Percentiles rank a stretch among this genome's conserved stretches.
These are phyloP conservation scores for Fragaria ananassa DNA, from an alignment of 306 rosid species.

Conservation along the genomic window DNA sequence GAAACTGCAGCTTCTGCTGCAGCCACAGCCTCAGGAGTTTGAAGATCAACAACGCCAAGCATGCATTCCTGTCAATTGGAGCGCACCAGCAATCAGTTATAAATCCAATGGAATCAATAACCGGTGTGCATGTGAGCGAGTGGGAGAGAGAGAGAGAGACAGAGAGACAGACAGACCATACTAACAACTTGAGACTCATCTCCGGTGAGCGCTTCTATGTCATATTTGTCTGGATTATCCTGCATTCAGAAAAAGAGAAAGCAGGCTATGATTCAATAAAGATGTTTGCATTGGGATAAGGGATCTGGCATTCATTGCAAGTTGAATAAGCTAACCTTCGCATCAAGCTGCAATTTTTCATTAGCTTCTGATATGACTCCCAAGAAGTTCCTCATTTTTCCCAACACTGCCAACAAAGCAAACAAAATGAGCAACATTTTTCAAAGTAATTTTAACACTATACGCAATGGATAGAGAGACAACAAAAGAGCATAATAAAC, in stretches of 20 bases:
- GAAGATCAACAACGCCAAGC: conserved; percentile 86
- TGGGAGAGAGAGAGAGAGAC: neutral
- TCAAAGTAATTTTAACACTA: neutral
- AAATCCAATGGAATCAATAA: neutral
- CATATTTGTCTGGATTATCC: conserved; percentile 59
- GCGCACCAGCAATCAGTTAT: neutral
- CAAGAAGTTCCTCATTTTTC: conserved; percentile 52
- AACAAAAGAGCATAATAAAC: neutral
- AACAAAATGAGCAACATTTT: conserved; percentile 11
- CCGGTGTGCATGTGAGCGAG: neutral
- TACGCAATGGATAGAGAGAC: neutral
- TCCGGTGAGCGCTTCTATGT: conserved; percentile 73
- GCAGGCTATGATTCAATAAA: neutral
- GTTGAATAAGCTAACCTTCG: conserved; percentile 54
- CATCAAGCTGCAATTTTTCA: conserved; percentile 47
- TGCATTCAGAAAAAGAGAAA: conserved; percentile 19
- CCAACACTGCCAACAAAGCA: conserved; percentile 36
- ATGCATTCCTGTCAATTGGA: conserved; percentile 61
- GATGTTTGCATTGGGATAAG: neutral
- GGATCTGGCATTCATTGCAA: conserved; percentile 4
- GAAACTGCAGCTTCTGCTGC: conserved; percentile 81
- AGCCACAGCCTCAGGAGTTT: conserved; percentile 81
- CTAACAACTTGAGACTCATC: conserved; percentile 73
- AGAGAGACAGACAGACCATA: conserved; percentile 37
- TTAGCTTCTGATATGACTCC: conserved; percentile 81